phyloP scores from a whole-genome alignment of 257 asterid genomes.

The Solanum raphanifolium region DNA sequence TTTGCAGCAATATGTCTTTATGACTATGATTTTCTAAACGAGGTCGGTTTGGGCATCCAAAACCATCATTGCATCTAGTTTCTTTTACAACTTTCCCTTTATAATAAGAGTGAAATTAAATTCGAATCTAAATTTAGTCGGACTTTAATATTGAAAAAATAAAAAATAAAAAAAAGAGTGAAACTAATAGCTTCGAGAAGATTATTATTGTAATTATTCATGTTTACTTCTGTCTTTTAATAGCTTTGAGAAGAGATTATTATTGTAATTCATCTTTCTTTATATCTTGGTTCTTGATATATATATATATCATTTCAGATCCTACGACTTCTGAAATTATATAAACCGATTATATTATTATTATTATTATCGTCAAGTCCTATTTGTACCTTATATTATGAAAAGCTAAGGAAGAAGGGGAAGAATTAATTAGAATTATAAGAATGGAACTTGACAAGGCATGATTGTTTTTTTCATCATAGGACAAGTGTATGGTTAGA shows the following conservation, averaged over 20 bases:
- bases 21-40: not conserved
- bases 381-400: not conserved
- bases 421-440: not conserved
- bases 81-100: not conserved
- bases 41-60: not conserved
- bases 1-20: not conserved
- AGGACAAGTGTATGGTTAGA: not conserved
- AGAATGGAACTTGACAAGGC: too few species aligned
- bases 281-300: not conserved
- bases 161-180: too few species aligned
- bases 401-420: not conserved
- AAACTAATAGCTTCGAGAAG: not conserved
- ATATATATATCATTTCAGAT: too few species aligned
- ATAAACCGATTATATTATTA: too few species aligned
- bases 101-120: not conserved
- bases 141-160: accelerated
- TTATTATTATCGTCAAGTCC: not conserved
- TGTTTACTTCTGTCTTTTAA: not conserved
- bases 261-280: not conserved
- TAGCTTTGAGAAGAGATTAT: not conserved
- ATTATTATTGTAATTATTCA: not conserved
- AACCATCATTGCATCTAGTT: not conserved
- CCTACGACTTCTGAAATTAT: too few species aligned
- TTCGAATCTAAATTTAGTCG: accelerated
- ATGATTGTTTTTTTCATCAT: not conserved